Percentiles rank a stretch among this genome's conserved stretches.
These are phyloP conservation scores for Boechera retrofracta DNA, from an alignment of 345 rosid species.

Conservation along the genomic window DNA sequence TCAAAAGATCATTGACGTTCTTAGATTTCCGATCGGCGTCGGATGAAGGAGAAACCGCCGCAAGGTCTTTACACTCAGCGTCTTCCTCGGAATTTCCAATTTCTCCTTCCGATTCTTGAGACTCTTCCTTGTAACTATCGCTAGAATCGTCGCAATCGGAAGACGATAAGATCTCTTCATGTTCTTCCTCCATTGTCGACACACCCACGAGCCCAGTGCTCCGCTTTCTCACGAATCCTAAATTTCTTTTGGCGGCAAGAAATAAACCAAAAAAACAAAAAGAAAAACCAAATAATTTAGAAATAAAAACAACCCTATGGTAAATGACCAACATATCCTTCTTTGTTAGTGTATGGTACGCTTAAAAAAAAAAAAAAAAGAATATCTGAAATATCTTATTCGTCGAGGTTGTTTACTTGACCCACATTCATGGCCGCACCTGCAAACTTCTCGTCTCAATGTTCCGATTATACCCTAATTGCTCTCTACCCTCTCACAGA, in stretches of 20 bases:
- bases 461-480: conserved; percentile 61
- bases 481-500: conserved; percentile 53
- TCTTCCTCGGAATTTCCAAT: conserved; percentile 38
- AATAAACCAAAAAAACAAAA: not conserved
- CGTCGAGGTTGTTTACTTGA: conserved; percentile 29
- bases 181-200: conserved; percentile 53
- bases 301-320: not conserved
- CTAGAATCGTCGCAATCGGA: conserved; percentile 59
- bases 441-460: conserved; percentile 49
- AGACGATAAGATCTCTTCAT: conserved; percentile 47
- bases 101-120: conserved; percentile 38
- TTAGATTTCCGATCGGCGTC: conserved; percentile 74
- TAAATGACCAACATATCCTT: conserved; percentile 12
- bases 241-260: conserved; percentile 45
- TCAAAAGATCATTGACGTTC: conserved; percentile 89
- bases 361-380: not conserved
- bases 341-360: not conserved
- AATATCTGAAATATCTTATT: conserved; percentile 18
- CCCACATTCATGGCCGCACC: conserved; percentile 45
- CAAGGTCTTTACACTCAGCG: conserved; percentile 37
- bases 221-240: conserved; percentile 21
- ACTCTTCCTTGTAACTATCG: conserved; percentile 52
- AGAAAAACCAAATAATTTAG: conserved; percentile 27
- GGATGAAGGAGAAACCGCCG: conserved; percentile 48
- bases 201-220: conserved; percentile 40